Percentiles rank a stretch among this genome's conserved stretches.
Conservation (phyloP, 495 filamentous ascomycete species). For the Pyronema omphalodes region DNA sequence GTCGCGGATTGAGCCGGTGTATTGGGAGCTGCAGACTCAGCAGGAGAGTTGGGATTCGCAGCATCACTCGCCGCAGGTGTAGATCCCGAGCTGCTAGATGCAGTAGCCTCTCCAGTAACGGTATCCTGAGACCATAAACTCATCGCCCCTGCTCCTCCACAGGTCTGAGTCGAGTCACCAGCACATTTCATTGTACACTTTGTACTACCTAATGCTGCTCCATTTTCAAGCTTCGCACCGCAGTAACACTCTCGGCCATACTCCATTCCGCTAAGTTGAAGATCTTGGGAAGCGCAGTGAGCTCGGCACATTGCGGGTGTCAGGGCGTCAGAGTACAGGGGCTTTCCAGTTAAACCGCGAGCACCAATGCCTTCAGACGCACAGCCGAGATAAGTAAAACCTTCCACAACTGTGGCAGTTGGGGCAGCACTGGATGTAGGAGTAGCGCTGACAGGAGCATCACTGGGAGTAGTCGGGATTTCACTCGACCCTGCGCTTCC, state of each 20-base stretch:
- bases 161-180: conserved; percentile 35
- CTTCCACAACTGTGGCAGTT: neutral
- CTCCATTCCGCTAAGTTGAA: conserved; percentile 44
- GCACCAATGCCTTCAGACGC: conserved; percentile 35
- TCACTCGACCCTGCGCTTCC: neutral
- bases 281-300: conserved; percentile 26
- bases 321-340: conserved; percentile 16
- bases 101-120: neutral
- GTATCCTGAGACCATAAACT: conserved; percentile 27
- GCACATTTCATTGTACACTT: conserved; percentile 38
- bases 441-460: neutral
- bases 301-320: conserved; percentile 33
- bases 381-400: conserved; percentile 46
- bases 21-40: neutral
- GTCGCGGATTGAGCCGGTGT: too few relatives aligned
- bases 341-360: conserved; percentile 38
- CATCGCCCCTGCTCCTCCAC: conserved; percentile 36
- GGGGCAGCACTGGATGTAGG: neutral
- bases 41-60: neutral
- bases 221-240: conserved; percentile 29
- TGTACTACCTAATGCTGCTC: conserved; percentile 15
- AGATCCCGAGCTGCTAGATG: conserved; percentile 4
- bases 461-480: neutral
- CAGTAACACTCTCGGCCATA: conserved; percentile 58
- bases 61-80: neutral